Evolutionary conservation across 257 asterid species (phyloP), one percentile per base, ranked within the genome.

Genomic region (Solanum chiquidenum): DNA sequence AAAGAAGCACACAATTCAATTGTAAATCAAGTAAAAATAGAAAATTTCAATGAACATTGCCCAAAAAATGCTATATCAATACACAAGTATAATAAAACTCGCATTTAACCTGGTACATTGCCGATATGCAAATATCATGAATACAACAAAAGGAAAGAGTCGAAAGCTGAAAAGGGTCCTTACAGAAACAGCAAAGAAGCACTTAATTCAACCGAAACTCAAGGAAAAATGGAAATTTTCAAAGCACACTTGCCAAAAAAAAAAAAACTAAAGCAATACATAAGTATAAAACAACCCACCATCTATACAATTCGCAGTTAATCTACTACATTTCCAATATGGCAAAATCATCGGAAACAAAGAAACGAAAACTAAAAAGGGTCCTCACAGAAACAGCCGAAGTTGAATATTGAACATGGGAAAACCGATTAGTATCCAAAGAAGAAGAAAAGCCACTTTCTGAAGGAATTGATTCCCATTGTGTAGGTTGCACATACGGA

Each of bases 391-490:
- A 92, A 88, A 96, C 91, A 34, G 90, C 76, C 16, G 97, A 91
- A 89, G 92, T 90, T 46, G 94, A 23, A 87, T 92, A 92, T 38
- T 87, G 90, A 89, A 83, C 87, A 77, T 91, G 83, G n/a, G 93
- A 37, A 49, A 93, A 80, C 40, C 37, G 31, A 6, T 49, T 90
- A 38, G 92, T 60, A 8, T 88, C 83, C 42, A 13, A 12, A 46
- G 93, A 66, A 37, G 92, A 38, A 14, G 71, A 83, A 27, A 6
- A 52, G 90, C 92, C 94, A 87, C 91, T 88, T 86, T 91, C 93
- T 34, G 95, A 90, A 86, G 96, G 90, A 62, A 92, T 38, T 31
- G 95, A 94, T 74, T 96, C 99, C 99, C 98, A 93, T 14, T 96
- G 95, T 91, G 93, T 90, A 27, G 98, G 93, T 23, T 94, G 94